Evolutionary conservation across 768 basidiomycete genomes (phyloP).

Genomic region (Boletus pseudo-olivaceus): DNA sequence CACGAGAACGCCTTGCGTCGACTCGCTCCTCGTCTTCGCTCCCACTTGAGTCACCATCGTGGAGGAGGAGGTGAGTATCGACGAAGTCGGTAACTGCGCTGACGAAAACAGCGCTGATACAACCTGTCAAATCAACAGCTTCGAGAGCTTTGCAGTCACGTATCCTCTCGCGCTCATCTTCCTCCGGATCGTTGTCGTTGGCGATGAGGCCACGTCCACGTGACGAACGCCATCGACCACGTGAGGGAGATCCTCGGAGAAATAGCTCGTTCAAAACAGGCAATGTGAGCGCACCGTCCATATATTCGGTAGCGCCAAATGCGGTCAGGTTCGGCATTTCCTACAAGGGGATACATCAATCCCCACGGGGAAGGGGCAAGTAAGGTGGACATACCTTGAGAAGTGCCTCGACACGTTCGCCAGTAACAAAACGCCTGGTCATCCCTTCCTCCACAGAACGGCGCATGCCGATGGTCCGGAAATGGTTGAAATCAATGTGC

Average conservation of each 20-base stretch:
- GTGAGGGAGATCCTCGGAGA: constrained; percentile 74
- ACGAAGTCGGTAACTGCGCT: constrained; percentile 84
- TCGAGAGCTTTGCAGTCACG: constrained; percentile 74
- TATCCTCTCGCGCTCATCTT: constrained; percentile 73
- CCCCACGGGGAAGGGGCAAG: constrained; percentile 1
- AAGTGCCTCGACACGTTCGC: constrained; percentile 73
- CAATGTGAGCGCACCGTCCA: constrained; percentile 88
- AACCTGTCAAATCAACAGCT: constrained; percentile 92
- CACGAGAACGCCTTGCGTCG: constrained; percentile 34
- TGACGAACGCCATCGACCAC: constrained; percentile 62
- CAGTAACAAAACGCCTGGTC: constrained; percentile 89
- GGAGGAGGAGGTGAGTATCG: constrained; percentile 49
- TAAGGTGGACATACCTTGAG: constrained; percentile 54
- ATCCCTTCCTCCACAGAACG: constrained; percentile 89
- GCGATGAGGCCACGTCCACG: constrained; percentile 55
- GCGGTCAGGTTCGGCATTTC: constrained; percentile 83
- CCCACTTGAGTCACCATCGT: constrained; percentile 41
- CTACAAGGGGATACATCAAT: constrained; percentile 36
- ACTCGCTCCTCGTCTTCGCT: constrained; percentile 38
- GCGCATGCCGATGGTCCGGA: constrained; percentile 94
- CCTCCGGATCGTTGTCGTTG: constrained; percentile 60
- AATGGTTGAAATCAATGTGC: constrained; percentile 93
- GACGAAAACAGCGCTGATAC: constrained; percentile 88
- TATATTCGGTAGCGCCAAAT: constrained; percentile 98
- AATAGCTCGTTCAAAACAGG: constrained; percentile 87